Evolutionary conservation across 805 yeast species (phyloP).

Genomic region (Spathaspora passalidarum): DNA sequence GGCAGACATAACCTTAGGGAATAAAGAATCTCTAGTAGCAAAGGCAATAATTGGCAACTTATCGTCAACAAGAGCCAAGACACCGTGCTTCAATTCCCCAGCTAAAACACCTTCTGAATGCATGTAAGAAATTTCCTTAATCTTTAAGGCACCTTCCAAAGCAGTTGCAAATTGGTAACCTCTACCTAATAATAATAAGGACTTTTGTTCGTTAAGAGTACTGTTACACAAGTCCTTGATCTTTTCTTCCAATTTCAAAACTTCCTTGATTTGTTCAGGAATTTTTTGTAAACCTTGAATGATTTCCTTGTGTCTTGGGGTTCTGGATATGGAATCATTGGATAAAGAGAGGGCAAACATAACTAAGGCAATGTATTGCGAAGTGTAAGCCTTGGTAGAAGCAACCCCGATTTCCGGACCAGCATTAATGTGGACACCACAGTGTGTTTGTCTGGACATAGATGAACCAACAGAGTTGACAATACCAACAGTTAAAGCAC

Average conservation of each 20-base stretch:
- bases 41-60: conserved; percentile 90
- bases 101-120: conserved; percentile 99
- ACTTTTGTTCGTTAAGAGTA: conserved; percentile 75
- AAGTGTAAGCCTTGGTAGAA: conserved; percentile 97
- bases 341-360: conserved; percentile 96
- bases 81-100: conserved; percentile 98
- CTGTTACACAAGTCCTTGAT: conserved; percentile 74
- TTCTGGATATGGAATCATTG: conserved; percentile 79
- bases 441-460: conserved; percentile 93
- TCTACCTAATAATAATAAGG: conserved; percentile 88
- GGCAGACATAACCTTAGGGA: conserved; percentile 94
- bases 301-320: conserved; percentile 76
- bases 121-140: conserved; percentile 97
- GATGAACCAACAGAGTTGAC: conserved; percentile 97
- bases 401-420: conserved; percentile 99
- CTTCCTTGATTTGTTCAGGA: conserved; percentile 80
- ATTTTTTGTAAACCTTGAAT: conserved; percentile 80
- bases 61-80: conserved; percentile 92
- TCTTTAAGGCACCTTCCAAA: conserved; percentile 96
- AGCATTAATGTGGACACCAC: conserved; percentile 99
- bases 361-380: conserved; percentile 94
- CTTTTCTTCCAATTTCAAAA: conserved; percentile 66
- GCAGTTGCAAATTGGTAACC: conserved; percentile 98
- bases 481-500: conserved; percentile 95
- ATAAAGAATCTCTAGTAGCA: conserved; percentile 93